Conservation (phyloP, 257 asterid genomes). For the Nicotiana paniculata region DNA sequence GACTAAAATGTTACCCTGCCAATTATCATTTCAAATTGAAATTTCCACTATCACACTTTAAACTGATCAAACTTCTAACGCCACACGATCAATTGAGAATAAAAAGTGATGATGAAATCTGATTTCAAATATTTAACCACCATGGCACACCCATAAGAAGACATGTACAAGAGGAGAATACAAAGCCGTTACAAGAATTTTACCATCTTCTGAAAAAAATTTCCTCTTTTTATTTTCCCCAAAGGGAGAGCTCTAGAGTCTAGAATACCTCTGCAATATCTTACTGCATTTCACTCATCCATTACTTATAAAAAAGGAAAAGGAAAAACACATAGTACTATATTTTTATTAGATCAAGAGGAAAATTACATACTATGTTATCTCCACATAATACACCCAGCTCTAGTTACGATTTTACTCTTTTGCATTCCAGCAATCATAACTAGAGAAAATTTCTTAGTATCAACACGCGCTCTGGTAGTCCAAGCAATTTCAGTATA, state of each 20-base stretch:
- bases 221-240: background rate
- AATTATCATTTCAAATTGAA: background rate
- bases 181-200: background rate
- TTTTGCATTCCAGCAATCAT: background rate
- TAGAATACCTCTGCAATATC: background rate
- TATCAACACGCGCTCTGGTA: background rate
- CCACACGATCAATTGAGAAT: background rate
- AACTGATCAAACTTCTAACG: background rate
- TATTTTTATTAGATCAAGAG: background rate
- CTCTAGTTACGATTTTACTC: background rate
- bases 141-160: background rate
- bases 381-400: background rate
- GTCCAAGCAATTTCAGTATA: background rate
- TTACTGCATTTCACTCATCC: background rate
- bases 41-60: background rate
- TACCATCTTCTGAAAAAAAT: background rate
- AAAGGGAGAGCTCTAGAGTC: background rate
- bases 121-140: background rate
- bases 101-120: background rate
- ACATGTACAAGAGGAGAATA: background rate
- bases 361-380: background rate
- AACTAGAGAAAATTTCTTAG: background rate
- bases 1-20: background rate
- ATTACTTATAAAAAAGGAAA: background rate
- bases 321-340: background rate